Conservation (phyloP, 1,284 basidiomycete species). For the Sanghuangporus weigelae region DNA sequence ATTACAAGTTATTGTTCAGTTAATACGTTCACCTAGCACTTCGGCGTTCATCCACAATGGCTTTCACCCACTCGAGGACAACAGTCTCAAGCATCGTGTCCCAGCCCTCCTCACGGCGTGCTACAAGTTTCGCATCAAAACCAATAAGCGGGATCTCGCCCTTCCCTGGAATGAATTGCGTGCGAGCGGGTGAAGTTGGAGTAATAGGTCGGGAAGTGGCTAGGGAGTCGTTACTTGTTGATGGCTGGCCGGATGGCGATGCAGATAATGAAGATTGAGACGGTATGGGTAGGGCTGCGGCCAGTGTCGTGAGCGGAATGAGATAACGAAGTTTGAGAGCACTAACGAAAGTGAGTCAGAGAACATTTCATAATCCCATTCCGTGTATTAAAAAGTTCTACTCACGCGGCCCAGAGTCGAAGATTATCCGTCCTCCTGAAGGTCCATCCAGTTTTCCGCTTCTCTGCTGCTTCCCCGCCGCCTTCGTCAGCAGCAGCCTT, state of each 20-base stretch:
- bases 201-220: conserved; percentile 24
- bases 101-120: conserved; percentile 73
- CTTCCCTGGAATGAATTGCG: conserved; percentile 23
- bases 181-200: conserved; percentile 21
- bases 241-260: not conserved
- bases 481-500: conserved; percentile 33
- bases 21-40: conserved; percentile 29
- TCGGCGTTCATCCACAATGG: conserved; percentile 62
- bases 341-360: conserved; percentile 32
- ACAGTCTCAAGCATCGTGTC: conserved; percentile 67
- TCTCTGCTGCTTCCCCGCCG: conserved; percentile 28
- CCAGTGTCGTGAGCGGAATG: conserved; percentile 58
- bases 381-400: conserved; percentile 19
- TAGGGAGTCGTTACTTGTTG: conserved; percentile 21
- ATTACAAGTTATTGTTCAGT: not conserved
- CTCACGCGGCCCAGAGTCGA: conserved; percentile 75
- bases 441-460: conserved; percentile 58
- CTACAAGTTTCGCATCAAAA: conserved; percentile 73
- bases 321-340: conserved; percentile 78
- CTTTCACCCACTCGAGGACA: conserved; percentile 61
- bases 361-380: too few species aligned
- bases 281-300: conserved; percentile 28
- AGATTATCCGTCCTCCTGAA: conserved; percentile 81
- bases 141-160: conserved; percentile 30
- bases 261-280: conserved; percentile 23